Percentiles rank a stretch among this genome's conserved stretches.
Conservation (phyloP, 169 alveolate genomes). For the Plasmodium gonderi region DNA sequence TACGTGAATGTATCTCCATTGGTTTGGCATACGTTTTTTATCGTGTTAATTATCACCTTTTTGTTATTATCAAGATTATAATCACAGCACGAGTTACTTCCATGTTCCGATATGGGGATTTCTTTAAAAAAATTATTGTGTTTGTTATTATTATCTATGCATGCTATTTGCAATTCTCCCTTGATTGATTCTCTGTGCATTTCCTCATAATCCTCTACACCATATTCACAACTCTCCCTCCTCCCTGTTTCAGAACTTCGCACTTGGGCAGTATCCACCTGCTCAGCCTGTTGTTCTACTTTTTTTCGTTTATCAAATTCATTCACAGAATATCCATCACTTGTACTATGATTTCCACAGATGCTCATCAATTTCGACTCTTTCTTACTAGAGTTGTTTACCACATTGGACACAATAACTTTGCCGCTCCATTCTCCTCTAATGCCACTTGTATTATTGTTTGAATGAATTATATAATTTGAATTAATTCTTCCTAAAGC, state of each 20-base stretch:
- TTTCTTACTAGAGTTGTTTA: background rate
- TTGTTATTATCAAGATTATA: background rate
- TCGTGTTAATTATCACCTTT: constrained; percentile 12
- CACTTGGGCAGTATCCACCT: background rate
- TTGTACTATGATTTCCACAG: background rate
- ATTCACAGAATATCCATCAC: background rate
- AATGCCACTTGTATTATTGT: background rate
- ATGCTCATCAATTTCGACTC: background rate
- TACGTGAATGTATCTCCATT: constrained; percentile 8
- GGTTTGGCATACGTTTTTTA: background rate
- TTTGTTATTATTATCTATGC: background rate
- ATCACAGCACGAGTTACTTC: background rate
- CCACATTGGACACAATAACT: background rate
- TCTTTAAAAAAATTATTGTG: background rate
- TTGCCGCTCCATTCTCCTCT: background rate
- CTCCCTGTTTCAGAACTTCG: background rate
- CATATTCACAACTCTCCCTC: too few relatives aligned
- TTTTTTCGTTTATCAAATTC: background rate
- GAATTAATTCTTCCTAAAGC: background rate
- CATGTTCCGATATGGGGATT: background rate
- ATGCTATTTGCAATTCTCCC: too few relatives aligned
- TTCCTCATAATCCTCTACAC: background rate
- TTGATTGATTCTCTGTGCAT: background rate
- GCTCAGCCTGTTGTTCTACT: background rate
- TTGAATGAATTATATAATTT: background rate